Percentiles rank a stretch among this genome's conserved stretches.
These are phyloP conservation scores for Fusarium sp. DNA, from an alignment of 2,329 filamentous ascomycete genomes.

Conservation along the genomic window DNA sequence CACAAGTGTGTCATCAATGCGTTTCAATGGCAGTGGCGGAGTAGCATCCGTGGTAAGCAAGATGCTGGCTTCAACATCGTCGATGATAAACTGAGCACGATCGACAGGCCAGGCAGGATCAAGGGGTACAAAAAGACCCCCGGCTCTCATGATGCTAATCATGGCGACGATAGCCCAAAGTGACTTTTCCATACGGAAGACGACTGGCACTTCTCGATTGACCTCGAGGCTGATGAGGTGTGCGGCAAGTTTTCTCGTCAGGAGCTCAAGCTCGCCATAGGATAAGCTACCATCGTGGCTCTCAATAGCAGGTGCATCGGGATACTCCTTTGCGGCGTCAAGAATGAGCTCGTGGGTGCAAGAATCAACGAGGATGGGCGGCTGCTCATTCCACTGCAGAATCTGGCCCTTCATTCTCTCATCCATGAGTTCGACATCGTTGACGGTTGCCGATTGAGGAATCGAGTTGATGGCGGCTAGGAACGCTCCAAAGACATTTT, in stretches of 20 bases:
- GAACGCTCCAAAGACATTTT: constrained; percentile 18
- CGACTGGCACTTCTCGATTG: not conserved
- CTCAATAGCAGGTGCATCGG: not conserved
- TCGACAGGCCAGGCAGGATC: not conserved
- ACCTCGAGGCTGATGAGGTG: not conserved
- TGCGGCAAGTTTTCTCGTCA: not conserved
- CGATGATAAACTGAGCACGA: not conserved
- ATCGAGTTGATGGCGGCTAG: constrained; percentile 9
- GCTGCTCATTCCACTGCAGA: not conserved
- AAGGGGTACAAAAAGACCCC: not conserved
- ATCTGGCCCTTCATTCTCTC: not conserved
- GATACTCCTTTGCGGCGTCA: not conserved
- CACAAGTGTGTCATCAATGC: not conserved
- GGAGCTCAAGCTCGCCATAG: not conserved
- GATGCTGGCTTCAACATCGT: not conserved
- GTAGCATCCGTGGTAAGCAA: not conserved
- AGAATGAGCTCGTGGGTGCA: not conserved
- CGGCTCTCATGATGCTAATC: not conserved
- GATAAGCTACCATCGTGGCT: not conserved
- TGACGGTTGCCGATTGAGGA: constrained; percentile 1
- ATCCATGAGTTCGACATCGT: not conserved
- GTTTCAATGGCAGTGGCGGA: not conserved
- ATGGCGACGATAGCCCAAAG: not conserved
- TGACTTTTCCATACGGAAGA: not conserved
- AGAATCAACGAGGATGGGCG: not conserved